phyloP scores from a whole-genome alignment of 2,329 filamentous ascomycete species.

The Xylaria sp. region DNA sequence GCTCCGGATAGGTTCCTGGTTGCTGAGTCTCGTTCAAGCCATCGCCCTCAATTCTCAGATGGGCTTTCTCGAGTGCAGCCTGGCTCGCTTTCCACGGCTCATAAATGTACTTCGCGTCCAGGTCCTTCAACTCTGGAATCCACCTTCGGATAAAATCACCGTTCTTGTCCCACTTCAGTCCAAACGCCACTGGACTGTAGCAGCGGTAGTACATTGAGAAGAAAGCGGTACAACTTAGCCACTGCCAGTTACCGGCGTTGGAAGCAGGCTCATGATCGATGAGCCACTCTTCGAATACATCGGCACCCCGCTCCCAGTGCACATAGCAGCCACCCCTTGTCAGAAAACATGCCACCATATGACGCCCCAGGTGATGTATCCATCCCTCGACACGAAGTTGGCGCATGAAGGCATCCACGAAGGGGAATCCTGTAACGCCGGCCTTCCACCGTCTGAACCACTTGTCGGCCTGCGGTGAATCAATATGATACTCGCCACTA shows the following conservation, averaged over 20 bases:
- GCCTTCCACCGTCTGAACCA: conserved; percentile 65
- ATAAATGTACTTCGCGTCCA: conserved; percentile 67
- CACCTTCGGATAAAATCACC: conserved; percentile 60
- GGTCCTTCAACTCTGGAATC: conserved; percentile 58
- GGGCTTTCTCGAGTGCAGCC: conserved; percentile 62
- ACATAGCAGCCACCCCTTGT: conserved; percentile 74
- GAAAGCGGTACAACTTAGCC: conserved; percentile 71
- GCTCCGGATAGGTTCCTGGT: conserved; percentile 59
- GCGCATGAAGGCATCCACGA: conserved; percentile 76
- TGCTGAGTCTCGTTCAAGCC: conserved; percentile 36
- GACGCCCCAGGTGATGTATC: conserved; percentile 74
- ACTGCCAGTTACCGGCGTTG: conserved; percentile 74
- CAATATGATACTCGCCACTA: conserved; percentile 59
- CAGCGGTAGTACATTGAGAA: conserved; percentile 66
- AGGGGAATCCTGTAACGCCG: conserved; percentile 69
- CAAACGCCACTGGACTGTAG: conserved; percentile 66
- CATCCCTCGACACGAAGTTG: conserved; percentile 67
- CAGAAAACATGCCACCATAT: conserved; percentile 76
- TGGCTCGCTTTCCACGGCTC: conserved; percentile 73
- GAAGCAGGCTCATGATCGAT: conserved; percentile 70
- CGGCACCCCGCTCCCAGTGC: conserved; percentile 71
- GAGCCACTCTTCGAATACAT: conserved; percentile 72
- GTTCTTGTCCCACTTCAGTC: conserved; percentile 69
- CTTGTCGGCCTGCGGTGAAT: conserved; percentile 55
- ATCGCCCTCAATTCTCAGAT: conserved; percentile 52